phyloP scores from a whole-genome alignment of 1,139 yeast genomes.

The Ogataea hybrid region DNA sequence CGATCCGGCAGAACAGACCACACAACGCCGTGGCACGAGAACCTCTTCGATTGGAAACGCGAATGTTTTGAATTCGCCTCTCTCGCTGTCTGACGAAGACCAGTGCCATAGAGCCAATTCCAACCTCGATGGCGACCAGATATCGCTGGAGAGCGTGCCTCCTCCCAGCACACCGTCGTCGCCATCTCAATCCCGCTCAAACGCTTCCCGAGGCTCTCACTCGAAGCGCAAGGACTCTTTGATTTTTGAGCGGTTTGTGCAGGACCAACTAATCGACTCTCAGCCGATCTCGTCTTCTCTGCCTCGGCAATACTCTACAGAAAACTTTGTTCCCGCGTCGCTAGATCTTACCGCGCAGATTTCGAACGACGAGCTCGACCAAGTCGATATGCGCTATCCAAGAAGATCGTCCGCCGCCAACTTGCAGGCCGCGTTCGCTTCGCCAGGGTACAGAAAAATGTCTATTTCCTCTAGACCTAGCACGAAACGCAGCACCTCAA shows the following conservation, averaged over 20 bases:
- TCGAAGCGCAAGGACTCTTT: slow-evolving; percentile 35
- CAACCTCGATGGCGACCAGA: slow-evolving; percentile 21
- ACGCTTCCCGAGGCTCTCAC: slow-evolving; percentile 11
- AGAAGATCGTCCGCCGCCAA: slow-evolving; percentile 65
- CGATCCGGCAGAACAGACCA: slow-evolving; percentile 19
- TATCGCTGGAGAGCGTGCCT: slow-evolving; percentile 18
- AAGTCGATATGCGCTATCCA: slow-evolving; percentile 56
- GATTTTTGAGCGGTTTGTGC: slow-evolving; percentile 65
- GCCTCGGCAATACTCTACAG: slow-evolving; percentile 50
- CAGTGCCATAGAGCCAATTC: slow-evolving; percentile 5
- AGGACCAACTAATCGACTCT: slow-evolving; percentile 41
- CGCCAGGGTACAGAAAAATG: slow-evolving; percentile 21
- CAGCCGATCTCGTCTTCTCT: slow-evolving; percentile 30
- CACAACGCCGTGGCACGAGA: background rate
- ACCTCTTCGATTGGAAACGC: background rate
- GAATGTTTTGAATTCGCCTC: slow-evolving; percentile 24
- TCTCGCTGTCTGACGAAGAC: slow-evolving; percentile 26
- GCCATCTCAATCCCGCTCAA: slow-evolving; percentile 13
- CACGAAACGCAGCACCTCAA: slow-evolving; percentile 24
- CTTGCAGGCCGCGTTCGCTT: slow-evolving; percentile 50
- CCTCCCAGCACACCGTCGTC: slow-evolving; percentile 7
- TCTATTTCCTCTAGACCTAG: slow-evolving; percentile 22
- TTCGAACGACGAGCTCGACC: slow-evolving; percentile 54
- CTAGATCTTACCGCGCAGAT: slow-evolving; percentile 70
- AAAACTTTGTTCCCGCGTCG: slow-evolving; percentile 80